Evolutionary conservation across 2,329 filamentous ascomycete genomes (phyloP).

Genomic region (Pseudogymnoascus sp.): DNA sequence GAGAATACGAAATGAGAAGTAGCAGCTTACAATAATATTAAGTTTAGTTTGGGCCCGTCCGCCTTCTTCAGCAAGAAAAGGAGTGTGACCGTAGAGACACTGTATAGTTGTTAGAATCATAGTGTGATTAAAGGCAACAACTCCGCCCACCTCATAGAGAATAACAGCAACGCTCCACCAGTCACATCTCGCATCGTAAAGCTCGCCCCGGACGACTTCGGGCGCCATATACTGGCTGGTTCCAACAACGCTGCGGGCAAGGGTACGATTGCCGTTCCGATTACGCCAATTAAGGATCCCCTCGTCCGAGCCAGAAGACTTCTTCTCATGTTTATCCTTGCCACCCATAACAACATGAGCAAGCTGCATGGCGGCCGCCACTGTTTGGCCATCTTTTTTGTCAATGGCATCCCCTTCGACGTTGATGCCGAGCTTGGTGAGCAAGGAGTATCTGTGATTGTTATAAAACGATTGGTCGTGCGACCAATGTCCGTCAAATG

Average conservation of each 20-base stretch:
- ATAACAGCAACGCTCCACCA: conserved; percentile 97
- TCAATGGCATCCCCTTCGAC: conserved; percentile 70
- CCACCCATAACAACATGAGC: conserved; percentile 33
- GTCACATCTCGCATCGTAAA: conserved; percentile 89
- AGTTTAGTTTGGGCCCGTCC: conserved; percentile 71
- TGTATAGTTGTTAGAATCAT: conserved; percentile 23
- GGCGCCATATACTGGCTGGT: conserved; percentile 99
- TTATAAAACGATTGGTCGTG: conserved; percentile 85
- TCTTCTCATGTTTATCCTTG: conserved; percentile 34
- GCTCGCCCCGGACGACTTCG: conserved; percentile 74
- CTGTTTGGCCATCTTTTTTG: conserved; percentile 43
- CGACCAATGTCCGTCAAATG: conserved; percentile 91
- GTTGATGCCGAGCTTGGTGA: conserved; percentile 67
- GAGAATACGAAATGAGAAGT: not conserved
- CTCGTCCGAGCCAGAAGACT: conserved; percentile 21
- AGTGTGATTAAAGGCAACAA: not conserved
- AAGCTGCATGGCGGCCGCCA: conserved; percentile 34
- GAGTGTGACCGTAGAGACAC: conserved; percentile 86
- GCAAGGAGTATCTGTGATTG: conserved; percentile 69
- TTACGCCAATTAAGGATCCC: conserved; percentile 64
- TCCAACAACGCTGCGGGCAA: conserved; percentile 81
- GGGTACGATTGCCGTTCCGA: conserved; percentile 57
- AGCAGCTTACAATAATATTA: conserved; percentile 63
- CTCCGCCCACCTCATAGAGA: conserved; percentile 61
- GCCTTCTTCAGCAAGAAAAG: conserved; percentile 73